Evolutionary conservation across 192 early-diverging fungal species (phyloP), one percentile per base, ranked within the genome.

Genomic region (Gryganskiella cystojenkinii): DNA sequence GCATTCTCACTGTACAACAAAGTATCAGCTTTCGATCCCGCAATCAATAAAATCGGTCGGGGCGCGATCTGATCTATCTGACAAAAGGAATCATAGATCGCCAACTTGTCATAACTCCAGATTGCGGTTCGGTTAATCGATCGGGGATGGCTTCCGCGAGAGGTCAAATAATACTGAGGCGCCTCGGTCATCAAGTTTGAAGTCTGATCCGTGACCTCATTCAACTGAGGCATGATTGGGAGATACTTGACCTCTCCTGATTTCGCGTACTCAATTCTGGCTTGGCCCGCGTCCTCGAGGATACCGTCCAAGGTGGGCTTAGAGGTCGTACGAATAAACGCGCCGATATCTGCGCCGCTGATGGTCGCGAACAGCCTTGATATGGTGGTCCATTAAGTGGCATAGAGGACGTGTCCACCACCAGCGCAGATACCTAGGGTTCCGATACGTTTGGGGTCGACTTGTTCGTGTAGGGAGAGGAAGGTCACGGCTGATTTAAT

Each of bases 341-440:
- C 35, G 4, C 74, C 74, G 13, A 62, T 9, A 56, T 57, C 49
- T 6, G 53, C 74, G 3, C 27, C 54, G 5, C 67, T 57, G 34
- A 64, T 46, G 27, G n/a, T 37, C 47, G 3, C 45, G 67, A 9
- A 70, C 31, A 20, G 67, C 74, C 46, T 62, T 79, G 53, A 79
- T 33, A n/a, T 67, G 74, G 3, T 7, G 3, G 33, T 79, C 74
- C 3, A 45, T 46, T 14, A 59, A 57, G 67, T 44, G 7, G 67
- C 54, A 28, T 20, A 20, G 19, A 70, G 7, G 2, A 47, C 53
- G 20, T 70, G 70, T 25, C 74, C 74, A 19, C 74, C 74, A 30
- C 74, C 56, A 9, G 74, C 74, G 40, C 74, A 79, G 27, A 79
- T 30, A 37, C 74, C 74, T 15, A 79, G 25, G 22, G 64, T 31